Evolutionary conservation across 441 rosid genomes (phyloP), one percentile per base, ranked within the genome.

Genomic region (Syzygium malaccense): DNA sequence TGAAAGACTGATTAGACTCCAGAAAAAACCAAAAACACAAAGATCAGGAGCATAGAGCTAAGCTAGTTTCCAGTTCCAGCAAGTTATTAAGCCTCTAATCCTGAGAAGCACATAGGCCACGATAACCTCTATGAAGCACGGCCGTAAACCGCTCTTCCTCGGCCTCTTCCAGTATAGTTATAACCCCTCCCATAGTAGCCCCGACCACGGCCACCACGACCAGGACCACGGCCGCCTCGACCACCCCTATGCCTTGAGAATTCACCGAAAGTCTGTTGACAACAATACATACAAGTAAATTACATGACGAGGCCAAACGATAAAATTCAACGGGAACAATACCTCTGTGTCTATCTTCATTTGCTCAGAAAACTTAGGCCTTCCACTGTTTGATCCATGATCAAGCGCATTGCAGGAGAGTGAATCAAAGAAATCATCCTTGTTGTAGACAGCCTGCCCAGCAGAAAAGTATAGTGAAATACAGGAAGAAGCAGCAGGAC

Each of bases 171-270:
- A 7, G 18, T 57, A 19, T 85, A 85, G 58, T 58, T 58, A 58
- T 85, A 85, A 85, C 87, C 87, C 87, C 87, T 85, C 87, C 87
- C 87, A 55, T 85, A 85, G 87, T 85, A 85, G 7, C 87, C 87
- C 58, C 87, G 87, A 20, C n/a, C 3, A 85, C 87, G 87, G 33
- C 87, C 87, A 5, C 86, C 86, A 4, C 87, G 62, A 55, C 87
- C 87, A 55, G 18, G 87, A 85, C 66, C 87, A 85, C 87, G 87
- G 87, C 87, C 87, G 9, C 58, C 58, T 85, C 87, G 87, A 58
- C 86, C 86, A 54, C 87, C 87, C 62, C 87, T 85, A 28, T 85
- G n/a, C 66, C 87, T 85, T 41, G 87, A 85, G 62, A 85, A 85
- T 20, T 85, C 87, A 85, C 87, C 87, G 4, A 85, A 85, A 85